A percentile compares a stretch with the other conserved stretches of the same genome.
phyloP scores from a whole-genome alignment of 2,329 filamentous ascomycete genomes.

The Verticillium isaacii region DNA sequence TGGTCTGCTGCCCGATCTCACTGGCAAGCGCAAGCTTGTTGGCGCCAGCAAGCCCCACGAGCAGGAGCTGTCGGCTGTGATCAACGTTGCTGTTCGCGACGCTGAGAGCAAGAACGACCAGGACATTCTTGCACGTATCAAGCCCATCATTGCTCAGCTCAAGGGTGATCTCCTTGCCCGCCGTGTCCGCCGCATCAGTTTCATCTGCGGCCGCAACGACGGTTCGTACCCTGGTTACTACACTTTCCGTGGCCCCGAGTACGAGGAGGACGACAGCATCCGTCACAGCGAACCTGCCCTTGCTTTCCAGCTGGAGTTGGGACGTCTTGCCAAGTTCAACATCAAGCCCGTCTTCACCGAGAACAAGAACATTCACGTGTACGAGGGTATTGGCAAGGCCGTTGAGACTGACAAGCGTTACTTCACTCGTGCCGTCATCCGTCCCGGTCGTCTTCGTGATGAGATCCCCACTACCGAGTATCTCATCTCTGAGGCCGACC shows the following conservation, averaged over 20 bases:
- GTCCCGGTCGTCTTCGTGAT: slow-evolving; percentile 88
- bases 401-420: slow-evolving; percentile 97
- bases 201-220: slow-evolving; percentile 92
- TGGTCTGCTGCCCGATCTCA: slow-evolving; percentile 67
- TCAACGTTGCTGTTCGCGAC: slow-evolving; percentile 89
- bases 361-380: slow-evolving; percentile 98
- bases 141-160: slow-evolving; percentile 70
- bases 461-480: slow-evolving; percentile 99
- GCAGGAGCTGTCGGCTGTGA: slow-evolving; percentile 83
- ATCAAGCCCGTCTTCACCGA: slow-evolving; percentile 98
- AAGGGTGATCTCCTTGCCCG: slow-evolving; percentile 79
- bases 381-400: slow-evolving; percentile 92
- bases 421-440: slow-evolving; percentile 93
- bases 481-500: slow-evolving; percentile 93
- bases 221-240: slow-evolving; percentile 95
- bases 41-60: slow-evolving; percentile 47
- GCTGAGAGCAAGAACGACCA: slow-evolving; percentile 78
- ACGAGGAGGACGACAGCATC: slow-evolving; percentile 89
- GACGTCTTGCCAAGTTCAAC: slow-evolving; percentile 91
- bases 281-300: slow-evolving; percentile 95
- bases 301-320: slow-evolving; percentile 97
- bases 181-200: slow-evolving; percentile 83
- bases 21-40: slow-evolving; percentile 63
- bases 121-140: slow-evolving; percentile 73
- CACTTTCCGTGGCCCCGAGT: slow-evolving; percentile 91